A percentile compares a stretch with the other conserved stretches of the same genome.
These are phyloP conservation scores for Dunaliella sp. DNA, from an alignment of 139 green algal species.

Conservation along the genomic window DNA sequence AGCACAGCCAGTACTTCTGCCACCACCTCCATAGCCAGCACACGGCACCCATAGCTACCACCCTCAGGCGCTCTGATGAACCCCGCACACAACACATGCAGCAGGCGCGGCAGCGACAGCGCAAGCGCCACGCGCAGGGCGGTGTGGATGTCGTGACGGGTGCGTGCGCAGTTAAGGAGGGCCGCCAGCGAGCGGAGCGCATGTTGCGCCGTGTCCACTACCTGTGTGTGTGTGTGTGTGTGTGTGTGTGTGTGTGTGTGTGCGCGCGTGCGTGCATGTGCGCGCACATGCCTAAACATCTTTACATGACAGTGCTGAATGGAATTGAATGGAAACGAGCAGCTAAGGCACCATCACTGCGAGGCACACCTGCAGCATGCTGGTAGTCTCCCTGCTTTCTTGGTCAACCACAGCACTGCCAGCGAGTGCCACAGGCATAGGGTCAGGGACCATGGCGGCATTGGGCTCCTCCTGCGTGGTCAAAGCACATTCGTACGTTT, in stretches of 20 bases:
- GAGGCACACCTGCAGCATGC: background rate
- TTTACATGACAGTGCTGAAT: too few relatives aligned
- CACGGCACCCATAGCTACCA: conserved; percentile 34
- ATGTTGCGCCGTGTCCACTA: conserved; percentile 6
- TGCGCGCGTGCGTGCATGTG: background rate
- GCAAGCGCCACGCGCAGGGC: conserved; percentile 18
- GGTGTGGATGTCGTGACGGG: background rate
- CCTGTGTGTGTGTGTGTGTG: conserved; percentile 7
- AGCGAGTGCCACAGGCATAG: conserved; percentile 29
- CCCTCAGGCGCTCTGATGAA: conserved; percentile 19
- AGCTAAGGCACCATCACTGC: too few relatives aligned
- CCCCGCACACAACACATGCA: conserved; percentile 12
- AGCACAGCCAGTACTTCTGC: conserved; percentile 16
- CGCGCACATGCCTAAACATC: too few relatives aligned
- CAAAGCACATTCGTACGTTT: too few relatives aligned
- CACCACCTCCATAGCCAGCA: conserved; percentile 32
- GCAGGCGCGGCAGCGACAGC: conserved; percentile 16
- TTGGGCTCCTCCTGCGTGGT: conserved; percentile 11
- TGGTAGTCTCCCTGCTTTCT: background rate
- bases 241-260: background rate
- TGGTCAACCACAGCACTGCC: conserved; percentile 1
- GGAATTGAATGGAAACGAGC: too few relatives aligned
- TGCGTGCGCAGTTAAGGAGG: background rate
- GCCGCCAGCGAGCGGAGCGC: conserved; percentile 10
- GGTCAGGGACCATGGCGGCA: background rate